phyloP scores from a whole-genome alignment of 164 flowering plant species.

The Malania oleifera region DNA sequence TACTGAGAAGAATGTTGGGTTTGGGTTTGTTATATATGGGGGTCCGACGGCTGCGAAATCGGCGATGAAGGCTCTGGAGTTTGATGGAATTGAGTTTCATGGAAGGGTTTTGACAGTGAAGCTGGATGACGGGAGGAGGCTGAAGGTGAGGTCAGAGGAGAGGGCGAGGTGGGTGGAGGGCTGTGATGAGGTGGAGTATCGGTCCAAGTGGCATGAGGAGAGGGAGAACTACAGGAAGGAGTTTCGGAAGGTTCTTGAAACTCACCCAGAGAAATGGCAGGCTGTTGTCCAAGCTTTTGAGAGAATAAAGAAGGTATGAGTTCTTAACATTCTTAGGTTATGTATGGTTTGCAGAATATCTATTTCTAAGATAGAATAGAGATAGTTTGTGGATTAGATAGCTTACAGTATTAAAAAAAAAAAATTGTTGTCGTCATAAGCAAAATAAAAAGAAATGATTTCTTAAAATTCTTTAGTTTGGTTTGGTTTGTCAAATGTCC shows the following conservation, averaged over 20 bases:
- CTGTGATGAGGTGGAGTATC: conserved; percentile 33
- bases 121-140: conserved; percentile 82
- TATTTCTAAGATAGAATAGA: too few species aligned
- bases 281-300: conserved; percentile 79
- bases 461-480: too few species aligned
- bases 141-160: conserved; percentile 47
- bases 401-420: too few species aligned
- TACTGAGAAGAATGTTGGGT: conserved; percentile 69
- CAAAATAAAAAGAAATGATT: too few species aligned
- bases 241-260: conserved; percentile 58
- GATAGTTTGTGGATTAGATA: too few species aligned
- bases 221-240: conserved; percentile 53
- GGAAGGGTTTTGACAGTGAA: conserved; percentile 86
- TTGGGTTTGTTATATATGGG: conserved; percentile 69
- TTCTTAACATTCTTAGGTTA: background rate
- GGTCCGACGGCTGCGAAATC: conserved; percentile 56
- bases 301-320: conserved; percentile 66
- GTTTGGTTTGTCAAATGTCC: too few species aligned
- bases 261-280: conserved; percentile 89
- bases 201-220: conserved; percentile 79
- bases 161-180: conserved; percentile 64
- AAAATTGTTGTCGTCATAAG: too few species aligned
- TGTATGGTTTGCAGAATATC: too few species aligned
- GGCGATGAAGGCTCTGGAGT: conserved; percentile 81
- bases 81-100: conserved; percentile 93